phyloP scores from a whole-genome alignment of 2,329 filamentous ascomycete genomes.

The Cylindrodendrum hubeiense region DNA sequence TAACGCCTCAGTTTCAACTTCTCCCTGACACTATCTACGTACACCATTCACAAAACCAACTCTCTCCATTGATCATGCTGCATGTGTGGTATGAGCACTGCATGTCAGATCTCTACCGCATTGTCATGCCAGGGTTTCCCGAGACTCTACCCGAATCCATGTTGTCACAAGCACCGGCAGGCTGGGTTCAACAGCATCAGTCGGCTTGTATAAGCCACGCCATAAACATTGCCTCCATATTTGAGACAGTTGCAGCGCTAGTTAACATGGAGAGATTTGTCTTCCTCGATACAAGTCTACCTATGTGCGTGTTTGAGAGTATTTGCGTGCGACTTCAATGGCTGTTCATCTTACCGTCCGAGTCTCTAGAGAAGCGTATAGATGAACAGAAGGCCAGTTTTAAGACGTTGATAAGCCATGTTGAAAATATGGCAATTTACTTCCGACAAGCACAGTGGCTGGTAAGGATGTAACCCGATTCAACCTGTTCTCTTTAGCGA shows the following conservation, averaged over 20 bases:
- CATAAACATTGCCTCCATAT: constrained; percentile 8
- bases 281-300: constrained; percentile 14
- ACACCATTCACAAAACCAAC: constrained; percentile 7
- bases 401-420: constrained; percentile 2
- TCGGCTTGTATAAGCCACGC: constrained; percentile 8
- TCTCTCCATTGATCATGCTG: constrained; percentile 13
- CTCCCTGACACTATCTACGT: constrained; percentile 13
- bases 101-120: constrained; percentile 16
- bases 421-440: constrained; percentile 12
- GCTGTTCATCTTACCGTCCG: constrained; percentile 5
- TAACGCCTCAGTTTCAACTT: constrained; percentile 9
- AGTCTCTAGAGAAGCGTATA: background rate
- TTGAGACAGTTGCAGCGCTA: background rate
- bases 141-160: constrained; percentile 10
- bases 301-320: constrained; percentile 17
- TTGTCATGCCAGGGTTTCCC: constrained; percentile 14
- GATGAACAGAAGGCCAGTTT: constrained; percentile 10
- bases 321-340: constrained; percentile 11
- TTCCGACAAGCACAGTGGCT: constrained; percentile 15
- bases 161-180: background rate
- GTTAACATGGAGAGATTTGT: constrained; percentile 13
- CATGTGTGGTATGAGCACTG: constrained; percentile 20
- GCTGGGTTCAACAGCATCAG: constrained; percentile 10
- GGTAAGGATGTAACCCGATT: background rate
- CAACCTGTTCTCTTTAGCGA: background rate